phyloP scores from a whole-genome alignment of 768 basidiomycete genomes.

The Nidularia pulvinata region DNA sequence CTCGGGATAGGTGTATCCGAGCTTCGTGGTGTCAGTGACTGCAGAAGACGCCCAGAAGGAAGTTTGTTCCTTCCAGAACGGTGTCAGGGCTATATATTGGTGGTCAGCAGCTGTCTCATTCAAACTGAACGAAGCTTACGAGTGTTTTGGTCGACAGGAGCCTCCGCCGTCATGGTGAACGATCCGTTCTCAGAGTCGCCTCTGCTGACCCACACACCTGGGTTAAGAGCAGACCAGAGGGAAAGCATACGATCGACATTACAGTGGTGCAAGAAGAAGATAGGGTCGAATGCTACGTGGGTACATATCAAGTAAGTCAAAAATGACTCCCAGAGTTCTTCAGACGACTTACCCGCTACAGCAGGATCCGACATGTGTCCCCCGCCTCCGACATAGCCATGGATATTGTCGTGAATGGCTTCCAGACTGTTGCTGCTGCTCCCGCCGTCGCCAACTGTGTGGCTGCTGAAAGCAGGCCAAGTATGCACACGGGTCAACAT shows the following conservation, averaged over 20 bases:
- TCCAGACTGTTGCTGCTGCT: slow-evolving; percentile 46
- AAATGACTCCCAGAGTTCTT: neutral
- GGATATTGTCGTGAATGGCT: slow-evolving; percentile 46
- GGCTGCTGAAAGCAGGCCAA: slow-evolving; percentile 49
- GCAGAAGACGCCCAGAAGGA: slow-evolving; percentile 37
- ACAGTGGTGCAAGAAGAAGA: slow-evolving; percentile 53
- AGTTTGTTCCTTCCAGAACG: slow-evolving; percentile 39
- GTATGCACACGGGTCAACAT: slow-evolving; percentile 31
- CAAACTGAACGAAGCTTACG: slow-evolving; percentile 13
- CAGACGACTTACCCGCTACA: slow-evolving; percentile 30
- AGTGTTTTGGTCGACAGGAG: slow-evolving; percentile 20
- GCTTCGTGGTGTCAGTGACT: slow-evolving; percentile 19
- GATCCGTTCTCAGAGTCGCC: slow-evolving; percentile 25
- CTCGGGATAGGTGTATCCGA: slow-evolving; percentile 52
- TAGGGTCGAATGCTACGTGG: slow-evolving; percentile 43
- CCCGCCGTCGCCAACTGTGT: slow-evolving; percentile 31
- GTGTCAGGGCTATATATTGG: slow-evolving; percentile 32
- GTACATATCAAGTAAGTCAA: neutral
- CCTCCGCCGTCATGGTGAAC: slow-evolving; percentile 24
- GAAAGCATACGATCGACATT: slow-evolving; percentile 55
- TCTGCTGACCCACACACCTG: slow-evolving; percentile 31
- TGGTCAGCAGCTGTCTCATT: neutral
- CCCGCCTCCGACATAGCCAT: slow-evolving; percentile 36
- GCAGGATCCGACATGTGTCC: slow-evolving; percentile 40
- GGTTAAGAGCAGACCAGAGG: slow-evolving; percentile 48